Percentiles rank a stretch among this genome's conserved stretches.
Evolutionary conservation across 148 eudicot genomes (phyloP).

Genomic region (Diospyros kaki): DNA sequence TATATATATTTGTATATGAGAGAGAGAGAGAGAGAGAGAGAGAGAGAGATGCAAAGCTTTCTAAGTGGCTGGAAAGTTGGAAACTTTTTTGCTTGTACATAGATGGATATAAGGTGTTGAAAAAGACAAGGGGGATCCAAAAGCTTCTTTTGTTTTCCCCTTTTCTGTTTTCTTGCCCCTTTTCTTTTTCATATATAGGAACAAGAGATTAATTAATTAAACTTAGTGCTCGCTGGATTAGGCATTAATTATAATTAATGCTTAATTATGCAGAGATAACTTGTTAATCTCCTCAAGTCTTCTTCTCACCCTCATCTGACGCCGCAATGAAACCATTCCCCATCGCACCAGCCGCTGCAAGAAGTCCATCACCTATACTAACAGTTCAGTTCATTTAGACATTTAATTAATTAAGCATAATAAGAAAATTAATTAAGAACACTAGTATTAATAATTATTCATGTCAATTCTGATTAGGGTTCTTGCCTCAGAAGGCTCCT

Average conservation of each 20-base stretch:
- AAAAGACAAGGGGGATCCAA: background rate
- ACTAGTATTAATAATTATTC: too few relatives aligned
- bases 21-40: background rate
- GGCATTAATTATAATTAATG: background rate
- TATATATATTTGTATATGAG: background rate
- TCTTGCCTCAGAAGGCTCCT: conserved; percentile 75
- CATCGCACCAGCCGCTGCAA: conserved; percentile 65
- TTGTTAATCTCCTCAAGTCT: conserved; percentile 21
- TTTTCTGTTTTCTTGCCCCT: background rate
- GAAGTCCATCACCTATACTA: conserved; percentile 65
- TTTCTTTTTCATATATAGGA: background rate
- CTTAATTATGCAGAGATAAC: conserved; percentile 2
- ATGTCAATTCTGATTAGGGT: background rate
- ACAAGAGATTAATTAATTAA: background rate
- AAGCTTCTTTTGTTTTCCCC: background rate
- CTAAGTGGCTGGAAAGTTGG: too few relatives aligned
- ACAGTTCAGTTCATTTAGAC: background rate
- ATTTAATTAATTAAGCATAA: too few relatives aligned
- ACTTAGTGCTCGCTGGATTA: too few relatives aligned
- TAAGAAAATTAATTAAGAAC: too few relatives aligned
- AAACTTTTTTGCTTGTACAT: conserved; percentile 19
- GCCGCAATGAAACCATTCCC: conserved; percentile 38
- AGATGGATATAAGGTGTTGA: conserved; percentile 21
- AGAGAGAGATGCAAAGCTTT: background rate
- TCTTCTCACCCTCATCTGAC: conserved; percentile 32